Evolutionary conservation across 2,329 filamentous ascomycete species (phyloP).

Genomic region (Daldinia sp.): DNA sequence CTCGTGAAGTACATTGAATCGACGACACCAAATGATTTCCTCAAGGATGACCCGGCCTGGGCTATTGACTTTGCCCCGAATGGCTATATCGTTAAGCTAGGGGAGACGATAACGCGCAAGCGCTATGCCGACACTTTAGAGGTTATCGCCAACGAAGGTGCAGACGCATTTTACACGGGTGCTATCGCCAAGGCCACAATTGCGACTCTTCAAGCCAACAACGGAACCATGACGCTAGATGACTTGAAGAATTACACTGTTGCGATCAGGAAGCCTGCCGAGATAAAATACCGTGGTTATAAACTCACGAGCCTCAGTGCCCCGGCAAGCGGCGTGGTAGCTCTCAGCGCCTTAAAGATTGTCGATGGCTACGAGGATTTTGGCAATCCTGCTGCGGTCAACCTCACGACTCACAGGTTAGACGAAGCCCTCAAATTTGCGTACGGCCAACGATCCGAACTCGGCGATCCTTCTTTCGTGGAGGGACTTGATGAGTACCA

Average conservation of each 20-base stretch:
- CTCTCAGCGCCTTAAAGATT: slow-evolving; percentile 79
- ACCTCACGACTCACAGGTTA: slow-evolving; percentile 79
- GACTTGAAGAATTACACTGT: slow-evolving; percentile 83
- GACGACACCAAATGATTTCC: slow-evolving; percentile 66
- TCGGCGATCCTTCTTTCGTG: slow-evolving; percentile 83
- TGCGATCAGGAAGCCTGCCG: slow-evolving; percentile 69
- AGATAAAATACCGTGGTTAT: slow-evolving; percentile 76
- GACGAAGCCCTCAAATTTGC: slow-evolving; percentile 87
- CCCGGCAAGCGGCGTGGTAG: slow-evolving; percentile 79
- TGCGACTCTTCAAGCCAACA: slow-evolving; percentile 68
- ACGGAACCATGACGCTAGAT: slow-evolving; percentile 84
- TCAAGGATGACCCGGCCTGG: slow-evolving; percentile 79
- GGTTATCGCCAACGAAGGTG: slow-evolving; percentile 60
- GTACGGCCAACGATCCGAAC: slow-evolving; percentile 77
- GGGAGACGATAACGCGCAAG: slow-evolving; percentile 58
- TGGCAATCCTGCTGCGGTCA: slow-evolving; percentile 63
- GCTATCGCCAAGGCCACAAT: slow-evolving; percentile 59
- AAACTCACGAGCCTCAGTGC: slow-evolving; percentile 76
- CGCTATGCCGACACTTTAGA: slow-evolving; percentile 68
- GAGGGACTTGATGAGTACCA: slow-evolving; percentile 70
- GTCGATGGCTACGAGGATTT: slow-evolving; percentile 77
- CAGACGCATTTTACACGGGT: slow-evolving; percentile 60
- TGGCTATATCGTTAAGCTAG: slow-evolving; percentile 50
- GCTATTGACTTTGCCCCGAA: slow-evolving; percentile 80
- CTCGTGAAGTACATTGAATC: slow-evolving; percentile 76